phyloP scores from a whole-genome alignment of 169 alveolate genomes.

The Plasmodium gallinaceum region DNA sequence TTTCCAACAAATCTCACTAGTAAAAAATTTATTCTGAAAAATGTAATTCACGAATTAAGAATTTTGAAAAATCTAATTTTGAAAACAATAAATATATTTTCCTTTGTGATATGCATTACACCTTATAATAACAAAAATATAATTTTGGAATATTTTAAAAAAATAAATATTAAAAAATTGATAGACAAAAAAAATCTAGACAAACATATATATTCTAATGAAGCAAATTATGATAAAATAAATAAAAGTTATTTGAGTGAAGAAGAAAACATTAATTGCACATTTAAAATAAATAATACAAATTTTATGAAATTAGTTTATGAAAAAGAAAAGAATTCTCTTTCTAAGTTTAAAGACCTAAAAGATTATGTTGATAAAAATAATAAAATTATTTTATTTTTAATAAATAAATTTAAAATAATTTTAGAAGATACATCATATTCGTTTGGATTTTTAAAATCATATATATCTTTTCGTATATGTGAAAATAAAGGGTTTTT shows the following conservation, averaged over 20 bases:
- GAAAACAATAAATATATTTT: conserved; percentile 22
- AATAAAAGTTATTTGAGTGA: background rate
- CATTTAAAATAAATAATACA: background rate
- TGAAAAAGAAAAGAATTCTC: conserved; percentile 32
- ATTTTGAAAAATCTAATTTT: conserved; percentile 23
- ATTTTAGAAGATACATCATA: conserved; percentile 30
- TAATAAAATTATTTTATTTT: conserved; percentile 27
- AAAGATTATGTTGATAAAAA: conserved; percentile 30
- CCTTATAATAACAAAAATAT: conserved; percentile 58
- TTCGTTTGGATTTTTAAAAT: conserved; percentile 30
- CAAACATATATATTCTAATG: background rate
- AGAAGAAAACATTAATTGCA: conserved; percentile 14
- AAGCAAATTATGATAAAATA: conserved; percentile 26
- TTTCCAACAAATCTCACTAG: conserved; percentile 32
- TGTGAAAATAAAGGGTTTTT: conserved; percentile 49
- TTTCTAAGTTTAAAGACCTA: conserved; percentile 28
- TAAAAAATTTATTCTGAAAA: conserved; percentile 29
- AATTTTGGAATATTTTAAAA: conserved; percentile 41
- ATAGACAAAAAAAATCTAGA: background rate
- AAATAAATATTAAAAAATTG: conserved; percentile 15
- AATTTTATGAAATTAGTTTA: conserved; percentile 18
- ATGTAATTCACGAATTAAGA: conserved; percentile 30
- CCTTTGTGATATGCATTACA: conserved; percentile 1
- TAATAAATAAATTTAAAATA: conserved; percentile 30
- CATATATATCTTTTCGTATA: conserved; percentile 62